Evolutionary conservation across 352 stramenopile genomes (phyloP).

Genomic region (Pythium sukuiense): DNA sequence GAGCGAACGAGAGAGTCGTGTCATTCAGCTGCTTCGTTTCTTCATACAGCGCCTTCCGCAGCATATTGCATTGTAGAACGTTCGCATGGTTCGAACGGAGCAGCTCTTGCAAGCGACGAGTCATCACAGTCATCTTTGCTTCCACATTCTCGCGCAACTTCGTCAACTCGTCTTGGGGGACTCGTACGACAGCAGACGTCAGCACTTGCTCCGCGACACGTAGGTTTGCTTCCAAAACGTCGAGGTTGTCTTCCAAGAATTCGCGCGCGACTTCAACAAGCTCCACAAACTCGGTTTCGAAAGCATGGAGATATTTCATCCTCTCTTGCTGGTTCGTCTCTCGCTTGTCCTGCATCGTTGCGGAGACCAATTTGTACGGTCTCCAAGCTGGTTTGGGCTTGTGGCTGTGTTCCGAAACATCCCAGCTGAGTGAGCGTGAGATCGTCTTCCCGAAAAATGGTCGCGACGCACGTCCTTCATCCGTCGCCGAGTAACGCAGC

Average conservation of each 20-base stretch:
- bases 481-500: slow-evolving; percentile 11
- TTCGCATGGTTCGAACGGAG: slow-evolving; percentile 40
- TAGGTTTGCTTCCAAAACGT: slow-evolving; percentile 74
- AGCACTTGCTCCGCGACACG: slow-evolving; percentile 57
- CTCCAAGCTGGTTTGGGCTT: slow-evolving; percentile 43
- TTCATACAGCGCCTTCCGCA: slow-evolving; percentile 61
- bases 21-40: slow-evolving; percentile 57
- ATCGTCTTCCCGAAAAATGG: slow-evolving; percentile 24
- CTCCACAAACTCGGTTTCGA: slow-evolving; percentile 38
- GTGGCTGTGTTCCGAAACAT: slow-evolving; percentile 29
- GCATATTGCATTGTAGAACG: slow-evolving; percentile 67
- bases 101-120: slow-evolving; percentile 23
- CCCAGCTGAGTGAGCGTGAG: slow-evolving; percentile 12
- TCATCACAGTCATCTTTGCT: slow-evolving; percentile 44
- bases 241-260: slow-evolving; percentile 64
- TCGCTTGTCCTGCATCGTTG: slow-evolving; percentile 66
- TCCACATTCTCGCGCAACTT: slow-evolving; percentile 44
- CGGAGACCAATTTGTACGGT: slow-evolving; percentile 76
- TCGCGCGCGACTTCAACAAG: slow-evolving; percentile 40
- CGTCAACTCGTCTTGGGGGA: slow-evolving; percentile 61
- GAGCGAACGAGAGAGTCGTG: slow-evolving; percentile 55
- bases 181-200: slow-evolving; percentile 47
- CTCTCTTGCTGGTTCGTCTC: slow-evolving; percentile 42
- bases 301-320: slow-evolving; percentile 56
- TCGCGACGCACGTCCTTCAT: slow-evolving; percentile 33